A percentile compares a stretch with the other conserved stretches of the same genome.
phyloP scores from a whole-genome alignment of 306 rosid genomes.

The Pterocarpus macrocarpus region DNA sequence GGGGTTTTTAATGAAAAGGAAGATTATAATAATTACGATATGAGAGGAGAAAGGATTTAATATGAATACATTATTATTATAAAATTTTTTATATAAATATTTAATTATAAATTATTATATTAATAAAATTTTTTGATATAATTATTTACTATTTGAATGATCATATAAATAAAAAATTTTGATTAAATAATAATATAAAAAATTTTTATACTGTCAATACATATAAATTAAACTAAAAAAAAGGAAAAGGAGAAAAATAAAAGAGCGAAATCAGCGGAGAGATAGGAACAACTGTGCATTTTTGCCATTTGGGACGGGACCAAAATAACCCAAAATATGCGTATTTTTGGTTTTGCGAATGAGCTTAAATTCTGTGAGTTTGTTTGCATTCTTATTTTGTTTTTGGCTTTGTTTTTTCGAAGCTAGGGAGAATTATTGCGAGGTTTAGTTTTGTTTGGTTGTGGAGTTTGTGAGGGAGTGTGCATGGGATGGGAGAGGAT shows the following conservation, averaged over 20 bases:
- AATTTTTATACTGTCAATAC: too few species aligned
- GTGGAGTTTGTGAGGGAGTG: not conserved
- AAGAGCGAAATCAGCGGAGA: slow-evolving; percentile 6
- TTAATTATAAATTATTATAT: too few species aligned
- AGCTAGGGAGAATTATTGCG: not conserved
- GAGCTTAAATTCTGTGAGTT: slow-evolving; percentile 52
- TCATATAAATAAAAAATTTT: too few species aligned
- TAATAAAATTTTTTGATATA: too few species aligned
- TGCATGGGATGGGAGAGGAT: slow-evolving; percentile 26
- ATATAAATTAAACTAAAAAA: too few species aligned
- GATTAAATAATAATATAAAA: too few species aligned
- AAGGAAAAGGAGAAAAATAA: not conserved
- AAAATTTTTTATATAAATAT: too few species aligned
- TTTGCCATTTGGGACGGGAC: too few species aligned
- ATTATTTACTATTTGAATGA: too few species aligned
- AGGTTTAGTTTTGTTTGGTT: slow-evolving; percentile 34
- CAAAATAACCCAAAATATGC: not conserved
- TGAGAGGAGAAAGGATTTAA: too few species aligned
- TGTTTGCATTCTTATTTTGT: slow-evolving; percentile 45
- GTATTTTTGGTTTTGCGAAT: not conserved
- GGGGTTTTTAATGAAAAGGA: not conserved
- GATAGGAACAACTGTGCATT: not conserved
- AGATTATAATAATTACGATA: not conserved
- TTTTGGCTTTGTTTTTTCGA: not conserved
- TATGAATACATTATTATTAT: too few species aligned